Conservation (phyloP, 2,329 filamentous ascomycete species). For the Diaporthe caulivora region DNA sequence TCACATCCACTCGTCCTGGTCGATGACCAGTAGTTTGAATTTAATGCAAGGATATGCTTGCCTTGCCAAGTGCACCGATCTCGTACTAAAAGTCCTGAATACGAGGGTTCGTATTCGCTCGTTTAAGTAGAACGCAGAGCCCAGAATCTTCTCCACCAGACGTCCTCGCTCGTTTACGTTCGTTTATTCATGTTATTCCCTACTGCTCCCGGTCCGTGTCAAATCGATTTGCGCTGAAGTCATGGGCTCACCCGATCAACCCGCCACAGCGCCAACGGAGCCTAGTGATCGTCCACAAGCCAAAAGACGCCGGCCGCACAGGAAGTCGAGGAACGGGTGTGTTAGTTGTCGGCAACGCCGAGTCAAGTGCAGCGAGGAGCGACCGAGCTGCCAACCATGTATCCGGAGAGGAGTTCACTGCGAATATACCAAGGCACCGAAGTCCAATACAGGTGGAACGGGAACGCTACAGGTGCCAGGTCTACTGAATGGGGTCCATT, state of each 20-base stretch:
- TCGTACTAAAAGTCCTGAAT: constrained; percentile 5
- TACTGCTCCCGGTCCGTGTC: not conserved
- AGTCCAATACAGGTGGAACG: no score
- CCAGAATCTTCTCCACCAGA: not conserved
- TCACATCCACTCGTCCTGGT: no score
- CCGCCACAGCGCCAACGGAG: not conserved
- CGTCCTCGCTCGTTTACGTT: constrained; percentile 1
- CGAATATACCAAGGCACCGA: not conserved
- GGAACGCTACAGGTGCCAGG: not conserved
- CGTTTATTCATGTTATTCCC: not conserved
- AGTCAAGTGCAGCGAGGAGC: constrained; percentile 10
- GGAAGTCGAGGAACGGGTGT: not conserved
- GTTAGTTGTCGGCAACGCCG: not conserved
- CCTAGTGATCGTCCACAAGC: not conserved
- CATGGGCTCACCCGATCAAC: not conserved
- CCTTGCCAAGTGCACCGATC: not conserved
- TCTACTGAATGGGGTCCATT: not conserved
- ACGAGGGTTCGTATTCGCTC: not conserved
- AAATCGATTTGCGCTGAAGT: not conserved
- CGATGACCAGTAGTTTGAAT: not conserved
- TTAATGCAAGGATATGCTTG: not conserved
- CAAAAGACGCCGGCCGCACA: not conserved
- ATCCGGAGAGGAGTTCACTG: not conserved
- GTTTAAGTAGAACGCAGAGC: not conserved
- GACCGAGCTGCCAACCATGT: not conserved